Conservation (phyloP, 805 yeast species). For the Ascoidea tarda region DNA sequence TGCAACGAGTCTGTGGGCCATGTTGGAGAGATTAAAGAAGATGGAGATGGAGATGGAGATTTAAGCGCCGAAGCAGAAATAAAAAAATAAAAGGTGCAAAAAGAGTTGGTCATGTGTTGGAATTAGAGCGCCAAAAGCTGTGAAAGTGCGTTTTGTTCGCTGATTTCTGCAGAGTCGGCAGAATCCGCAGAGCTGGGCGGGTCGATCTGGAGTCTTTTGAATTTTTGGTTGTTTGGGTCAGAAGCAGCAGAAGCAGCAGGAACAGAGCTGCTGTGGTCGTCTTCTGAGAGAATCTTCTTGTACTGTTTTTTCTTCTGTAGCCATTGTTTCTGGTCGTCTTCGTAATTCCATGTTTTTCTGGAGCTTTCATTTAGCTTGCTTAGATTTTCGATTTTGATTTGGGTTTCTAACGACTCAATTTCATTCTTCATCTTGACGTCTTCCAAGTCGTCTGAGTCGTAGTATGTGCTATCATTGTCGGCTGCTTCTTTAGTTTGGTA, state of each 20-base stretch:
- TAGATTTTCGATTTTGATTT: conserved; percentile 25
- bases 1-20: conserved; percentile 81
- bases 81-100: no score
- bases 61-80: no score
- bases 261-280: no score
- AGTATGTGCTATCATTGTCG: conserved; percentile 16
- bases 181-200: no score
- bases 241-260: not conserved
- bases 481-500: conserved; percentile 15
- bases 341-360: conserved; percentile 44
- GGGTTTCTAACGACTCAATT: conserved; percentile 18
- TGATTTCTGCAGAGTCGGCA: no score
- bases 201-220: not conserved
- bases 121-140: no score
- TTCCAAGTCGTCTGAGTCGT: conserved; percentile 17
- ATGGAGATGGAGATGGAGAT: no score
- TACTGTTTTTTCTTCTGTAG: conserved; percentile 16
- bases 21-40: no score
- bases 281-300: no score
- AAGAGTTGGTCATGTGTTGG: no score
- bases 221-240: not conserved
- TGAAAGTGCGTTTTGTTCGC: no score
- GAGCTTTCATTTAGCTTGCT: conserved; percentile 18
- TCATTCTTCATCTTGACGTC: conserved; percentile 12
- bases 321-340: conserved; percentile 40